Evolutionary conservation across 2,329 filamentous ascomycete species (phyloP), one percentile per base, ranked within the genome.

Genomic region (Aspergillus novoparasiticus): DNA sequence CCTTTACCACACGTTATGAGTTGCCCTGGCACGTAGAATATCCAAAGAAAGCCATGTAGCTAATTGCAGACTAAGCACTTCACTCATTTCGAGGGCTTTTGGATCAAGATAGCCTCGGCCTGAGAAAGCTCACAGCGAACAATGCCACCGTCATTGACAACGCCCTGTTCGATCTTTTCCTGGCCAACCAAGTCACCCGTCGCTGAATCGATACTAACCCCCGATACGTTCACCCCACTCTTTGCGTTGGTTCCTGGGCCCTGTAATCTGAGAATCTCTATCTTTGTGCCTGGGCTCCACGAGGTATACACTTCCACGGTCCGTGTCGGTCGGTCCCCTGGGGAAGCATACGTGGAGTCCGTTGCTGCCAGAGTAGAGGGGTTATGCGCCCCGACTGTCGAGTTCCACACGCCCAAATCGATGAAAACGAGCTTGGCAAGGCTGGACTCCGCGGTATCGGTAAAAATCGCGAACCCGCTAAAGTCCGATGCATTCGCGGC

Each of bases 171-270:
- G 6, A 12, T 4, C 11, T n/a, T 19, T 32, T 23, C 12, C n/a
- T 43, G 8, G 8, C 61, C 61, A 3, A 60, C 48, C 41, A 43
- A 11, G 16, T 54, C 26, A 1, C 61, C 61, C 21, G 61, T 50
- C n/a, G 6, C 16, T 6, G 28, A 14, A 43, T 60, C 57, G 9
- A 63, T 9, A 9, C 43, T 39, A 3, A 63, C 14, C 4, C 61
- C 61, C 12, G 61, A 63, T 11, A 63, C 61, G 10, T 6, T 53
- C 14, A 63, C 61, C 4, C 23, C 57, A 51, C 57, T 63, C 51
- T 63, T 63, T 12, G 61, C 61, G 32, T 63, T 63, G 9, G 57
- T 63, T 2, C 61, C 61, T 34, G 61, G 61, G 2, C 61, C 61
- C 57, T 63, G 61, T 4, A 63, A 21, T 8, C 57, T 21, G 12